phyloP scores from a whole-genome alignment of 164 flowering plant genomes.

The Vitis cinerea region DNA sequence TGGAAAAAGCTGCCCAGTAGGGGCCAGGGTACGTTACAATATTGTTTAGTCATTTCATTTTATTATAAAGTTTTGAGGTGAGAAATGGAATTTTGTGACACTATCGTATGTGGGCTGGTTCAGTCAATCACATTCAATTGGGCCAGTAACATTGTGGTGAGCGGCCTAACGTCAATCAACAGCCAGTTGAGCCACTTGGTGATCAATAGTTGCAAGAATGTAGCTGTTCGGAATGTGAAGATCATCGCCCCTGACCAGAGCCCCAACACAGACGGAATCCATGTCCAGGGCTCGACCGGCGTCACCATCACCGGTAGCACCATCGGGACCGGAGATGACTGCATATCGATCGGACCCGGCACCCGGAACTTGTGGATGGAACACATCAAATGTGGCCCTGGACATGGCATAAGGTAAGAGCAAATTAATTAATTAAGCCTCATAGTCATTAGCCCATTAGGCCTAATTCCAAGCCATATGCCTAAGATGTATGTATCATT shows the following conservation, averaged over 20 bases:
- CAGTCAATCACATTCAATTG: conserved; percentile 32
- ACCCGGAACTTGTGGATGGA: conserved; percentile 31
- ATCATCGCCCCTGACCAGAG: conserved; percentile 40
- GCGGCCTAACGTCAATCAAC: conserved; percentile 41
- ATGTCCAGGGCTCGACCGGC: conserved; percentile 29
- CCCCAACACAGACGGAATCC: conserved; percentile 66
- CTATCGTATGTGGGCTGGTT: not conserved
- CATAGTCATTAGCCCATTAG: not conserved
- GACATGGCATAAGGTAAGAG: conserved; percentile 48
- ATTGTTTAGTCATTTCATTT: too few relatives aligned
- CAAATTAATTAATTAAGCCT: not conserved
- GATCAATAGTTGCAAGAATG: conserved; percentile 31
- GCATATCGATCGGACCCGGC: conserved; percentile 50
- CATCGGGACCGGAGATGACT: conserved; percentile 54
- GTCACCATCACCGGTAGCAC: conserved; percentile 25
- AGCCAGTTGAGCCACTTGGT: conserved; percentile 43
- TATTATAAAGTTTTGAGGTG: conserved; percentile 15
- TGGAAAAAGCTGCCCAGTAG: conserved; percentile 36
- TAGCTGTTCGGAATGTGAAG: conserved; percentile 28
- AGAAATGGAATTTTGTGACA: conserved; percentile 1
- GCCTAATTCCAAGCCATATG: not conserved
- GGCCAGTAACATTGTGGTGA: conserved; percentile 28
- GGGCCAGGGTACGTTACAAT: conserved; percentile 38
- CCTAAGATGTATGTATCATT: not conserved
- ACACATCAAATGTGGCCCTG: conserved; percentile 42